Conservation (phyloP, 2,329 filamentous ascomycete species). For the Onygena corvina region DNA sequence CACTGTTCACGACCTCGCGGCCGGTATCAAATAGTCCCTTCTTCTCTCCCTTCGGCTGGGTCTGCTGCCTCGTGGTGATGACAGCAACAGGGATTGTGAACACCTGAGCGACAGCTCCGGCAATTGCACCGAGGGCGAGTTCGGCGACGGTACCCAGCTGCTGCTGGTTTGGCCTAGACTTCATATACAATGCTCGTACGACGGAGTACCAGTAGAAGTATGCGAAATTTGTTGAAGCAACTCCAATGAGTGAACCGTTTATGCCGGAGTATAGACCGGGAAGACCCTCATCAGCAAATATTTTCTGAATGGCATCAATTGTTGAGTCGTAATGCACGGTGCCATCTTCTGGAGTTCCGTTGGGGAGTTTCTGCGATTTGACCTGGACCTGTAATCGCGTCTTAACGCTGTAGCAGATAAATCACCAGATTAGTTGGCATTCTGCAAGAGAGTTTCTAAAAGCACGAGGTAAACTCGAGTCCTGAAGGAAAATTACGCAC, state of each 20-base stretch:
- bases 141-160: constrained; percentile 70
- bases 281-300: constrained; percentile 67
- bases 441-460: not conserved
- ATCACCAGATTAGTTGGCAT: not conserved
- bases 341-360: constrained; percentile 33
- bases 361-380: constrained; percentile 45
- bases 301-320: constrained; percentile 76
- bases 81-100: constrained; percentile 96
- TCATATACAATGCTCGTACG: constrained; percentile 67
- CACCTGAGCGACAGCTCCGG: constrained; percentile 81
- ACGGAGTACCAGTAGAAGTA: constrained; percentile 99
- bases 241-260: constrained; percentile 71
- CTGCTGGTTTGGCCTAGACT: constrained; percentile 44
- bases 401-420: constrained; percentile 58
- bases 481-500: constrained; percentile 43
- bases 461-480: not conserved
- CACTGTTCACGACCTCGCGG: constrained; percentile 74
- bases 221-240: constrained; percentile 95
- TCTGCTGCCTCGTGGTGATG: constrained; percentile 91
- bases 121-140: constrained; percentile 69
- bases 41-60: constrained; percentile 68
- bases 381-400: constrained; percentile 92
- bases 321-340: constrained; percentile 70
- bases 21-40: constrained; percentile 82
- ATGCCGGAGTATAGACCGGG: constrained; percentile 81